Evolutionary conservation across 2,329 filamentous ascomycete species (phyloP).

Genomic region (Penicillium digitatum): DNA sequence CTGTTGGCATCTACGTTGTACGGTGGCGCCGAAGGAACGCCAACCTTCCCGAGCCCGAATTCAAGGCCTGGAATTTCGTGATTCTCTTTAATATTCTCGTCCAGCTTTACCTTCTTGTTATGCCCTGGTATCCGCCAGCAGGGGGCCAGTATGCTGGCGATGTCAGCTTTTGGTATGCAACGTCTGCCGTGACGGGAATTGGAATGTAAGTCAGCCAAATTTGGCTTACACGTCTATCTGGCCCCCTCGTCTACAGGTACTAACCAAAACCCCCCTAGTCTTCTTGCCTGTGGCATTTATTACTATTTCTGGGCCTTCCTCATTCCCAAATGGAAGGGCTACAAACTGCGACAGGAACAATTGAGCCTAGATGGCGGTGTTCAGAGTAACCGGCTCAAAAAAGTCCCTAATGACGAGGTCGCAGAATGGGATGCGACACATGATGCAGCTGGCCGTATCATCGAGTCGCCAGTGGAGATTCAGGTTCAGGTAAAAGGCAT

Average conservation of each 20-base stretch:
- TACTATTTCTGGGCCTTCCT: slow-evolving; percentile 57
- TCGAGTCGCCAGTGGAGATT: not conserved
- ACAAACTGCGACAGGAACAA: slow-evolving; percentile 54
- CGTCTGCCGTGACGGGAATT: slow-evolving; percentile 62
- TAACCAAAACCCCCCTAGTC: slow-evolving; percentile 32
- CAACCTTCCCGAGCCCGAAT: slow-evolving; percentile 49
- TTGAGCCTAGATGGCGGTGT: slow-evolving; percentile 49
- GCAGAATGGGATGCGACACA: slow-evolving; percentile 56
- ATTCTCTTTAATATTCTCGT: slow-evolving; percentile 58
- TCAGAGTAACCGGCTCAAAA: slow-evolving; percentile 49
- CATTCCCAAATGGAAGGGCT: slow-evolving; percentile 51
- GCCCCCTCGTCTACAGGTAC: not conserved
- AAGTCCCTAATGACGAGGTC: slow-evolving; percentile 51
- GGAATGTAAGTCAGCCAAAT: slow-evolving; percentile 51
- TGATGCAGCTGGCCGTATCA: slow-evolving; percentile 42
- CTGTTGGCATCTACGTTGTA: slow-evolving; percentile 56
- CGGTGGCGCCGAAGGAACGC: slow-evolving; percentile 52
- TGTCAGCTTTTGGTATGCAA: slow-evolving; percentile 70
- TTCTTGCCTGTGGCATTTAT: slow-evolving; percentile 53
- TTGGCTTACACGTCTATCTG: not conserved
- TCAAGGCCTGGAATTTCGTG: slow-evolving; percentile 56
- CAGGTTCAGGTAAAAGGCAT: not conserved
- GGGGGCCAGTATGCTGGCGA: slow-evolving; percentile 57
- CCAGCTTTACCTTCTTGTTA: slow-evolving; percentile 60
- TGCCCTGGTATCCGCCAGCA: slow-evolving; percentile 67